Evolutionary conservation across 2,329 filamentous ascomycete species (phyloP).

Genomic region (Metarhizium sp.): DNA sequence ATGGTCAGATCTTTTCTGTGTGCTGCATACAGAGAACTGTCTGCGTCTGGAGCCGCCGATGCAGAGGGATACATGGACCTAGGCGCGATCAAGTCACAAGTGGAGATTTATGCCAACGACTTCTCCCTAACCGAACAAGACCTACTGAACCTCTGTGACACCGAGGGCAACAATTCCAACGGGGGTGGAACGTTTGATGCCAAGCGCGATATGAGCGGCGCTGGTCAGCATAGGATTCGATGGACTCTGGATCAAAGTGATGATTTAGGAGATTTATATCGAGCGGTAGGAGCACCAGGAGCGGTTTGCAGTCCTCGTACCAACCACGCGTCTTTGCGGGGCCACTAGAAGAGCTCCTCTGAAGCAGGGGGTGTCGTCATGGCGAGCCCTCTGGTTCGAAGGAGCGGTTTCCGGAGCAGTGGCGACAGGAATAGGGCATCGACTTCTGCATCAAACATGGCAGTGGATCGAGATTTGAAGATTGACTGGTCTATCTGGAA

Average conservation of each 20-base stretch:
- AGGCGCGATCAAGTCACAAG: constrained; percentile 53
- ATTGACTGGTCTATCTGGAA: no score
- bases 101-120: constrained; percentile 45
- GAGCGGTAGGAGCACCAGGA: constrained; percentile 48
- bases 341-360: constrained; percentile 21
- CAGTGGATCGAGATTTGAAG: no score
- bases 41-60: constrained; percentile 26
- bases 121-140: constrained; percentile 44
- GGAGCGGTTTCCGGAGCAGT: constrained; percentile 10
- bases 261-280: constrained; percentile 28
- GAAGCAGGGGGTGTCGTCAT: constrained; percentile 2
- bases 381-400: constrained; percentile 9
- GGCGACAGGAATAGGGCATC: background rate
- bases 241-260: constrained; percentile 45
- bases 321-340: constrained; percentile 28
- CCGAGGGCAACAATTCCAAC: constrained; percentile 76
- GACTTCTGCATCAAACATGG: no score
- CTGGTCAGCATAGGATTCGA: constrained; percentile 35
- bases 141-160: constrained; percentile 78
- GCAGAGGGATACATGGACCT: constrained; percentile 62
- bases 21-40: constrained; percentile 61
- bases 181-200: constrained; percentile 83
- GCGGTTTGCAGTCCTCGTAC: constrained; percentile 61
- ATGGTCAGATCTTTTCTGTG: constrained; percentile 66
- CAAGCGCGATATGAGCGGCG: constrained; percentile 36